phyloP scores from a whole-genome alignment of 169 alveolate genomes.

The Miamiensis avidus region DNA sequence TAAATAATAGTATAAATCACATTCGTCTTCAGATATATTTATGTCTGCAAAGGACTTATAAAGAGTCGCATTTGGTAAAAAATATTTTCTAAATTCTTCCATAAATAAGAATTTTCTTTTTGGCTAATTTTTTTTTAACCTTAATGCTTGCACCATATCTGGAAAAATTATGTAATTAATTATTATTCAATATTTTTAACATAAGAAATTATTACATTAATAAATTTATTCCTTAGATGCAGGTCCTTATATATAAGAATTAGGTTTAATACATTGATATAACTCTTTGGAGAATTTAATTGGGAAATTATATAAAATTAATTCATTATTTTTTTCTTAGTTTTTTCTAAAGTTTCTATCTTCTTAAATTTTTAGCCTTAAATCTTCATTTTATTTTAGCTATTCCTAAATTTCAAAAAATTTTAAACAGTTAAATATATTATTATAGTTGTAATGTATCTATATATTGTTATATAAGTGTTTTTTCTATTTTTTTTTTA shows the following conservation, averaged over 20 bases:
- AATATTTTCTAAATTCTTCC: neutral
- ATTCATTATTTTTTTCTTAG: no score
- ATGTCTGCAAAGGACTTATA: neutral
- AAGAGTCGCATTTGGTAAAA: neutral
- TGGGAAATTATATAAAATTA: neutral
- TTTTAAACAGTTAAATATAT: no score
- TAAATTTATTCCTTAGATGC: neutral
- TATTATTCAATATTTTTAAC: no score
- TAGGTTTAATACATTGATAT: no score
- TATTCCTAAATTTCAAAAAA: neutral
- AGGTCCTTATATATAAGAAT: neutral
- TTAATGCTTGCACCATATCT: neutral
- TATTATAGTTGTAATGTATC: no score
- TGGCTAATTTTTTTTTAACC: neutral
- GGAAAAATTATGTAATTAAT: neutral
- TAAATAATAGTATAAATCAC: no score
- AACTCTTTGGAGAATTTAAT: neutral
- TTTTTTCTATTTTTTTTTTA: no score
- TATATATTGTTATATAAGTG: no score
- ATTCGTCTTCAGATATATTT: neutral
- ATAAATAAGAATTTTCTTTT: no score
- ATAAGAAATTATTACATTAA: neutral
- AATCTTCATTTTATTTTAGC: no score
- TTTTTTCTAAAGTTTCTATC: neutral
- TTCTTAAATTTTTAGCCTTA: neutral